These are phyloP conservation scores for Oryza officinalis DNA, from an alignment of 176 grass and related monocot species.

Conservation along the genomic window DNA sequence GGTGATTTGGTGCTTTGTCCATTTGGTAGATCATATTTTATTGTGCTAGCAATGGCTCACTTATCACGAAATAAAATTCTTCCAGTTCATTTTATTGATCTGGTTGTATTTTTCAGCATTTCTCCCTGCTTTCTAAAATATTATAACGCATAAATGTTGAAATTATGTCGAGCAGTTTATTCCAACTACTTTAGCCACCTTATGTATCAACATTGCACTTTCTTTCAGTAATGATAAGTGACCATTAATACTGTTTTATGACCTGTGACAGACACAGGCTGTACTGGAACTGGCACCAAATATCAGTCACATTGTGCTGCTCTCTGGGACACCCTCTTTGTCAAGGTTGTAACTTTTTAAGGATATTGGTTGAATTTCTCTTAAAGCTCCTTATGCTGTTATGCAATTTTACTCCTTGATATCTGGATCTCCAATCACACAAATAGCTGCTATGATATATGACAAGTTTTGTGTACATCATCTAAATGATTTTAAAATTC, in stretches of 20 bases:
- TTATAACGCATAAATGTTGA: neutral
- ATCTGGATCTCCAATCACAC: constrained; percentile 17
- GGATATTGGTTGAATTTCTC: constrained; percentile 29
- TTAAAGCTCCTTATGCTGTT: constrained; percentile 22
- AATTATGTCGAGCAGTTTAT: neutral
- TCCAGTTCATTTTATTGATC: constrained; percentile 22
- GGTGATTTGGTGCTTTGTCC: constrained; percentile 23
- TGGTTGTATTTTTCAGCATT: neutral
- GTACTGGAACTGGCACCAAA: constrained; percentile 69
- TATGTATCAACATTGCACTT: constrained; percentile 15
- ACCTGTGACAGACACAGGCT: constrained; percentile 64
- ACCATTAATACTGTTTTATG: neutral
- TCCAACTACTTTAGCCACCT: constrained; percentile 16
- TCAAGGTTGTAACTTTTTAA: constrained; percentile 83
- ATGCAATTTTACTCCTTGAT: neutral
- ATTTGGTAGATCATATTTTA: constrained; percentile 15
- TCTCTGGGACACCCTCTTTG: constrained; percentile 95
- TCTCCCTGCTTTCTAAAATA: constrained; percentile 1
- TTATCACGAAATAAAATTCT: constrained; percentile 23
- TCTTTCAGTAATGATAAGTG: constrained; percentile 1
- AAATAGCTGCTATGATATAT: constrained; percentile 14
- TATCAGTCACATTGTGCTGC: constrained; percentile 65
- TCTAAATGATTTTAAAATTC: constrained; percentile 5
- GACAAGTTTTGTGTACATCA: neutral
- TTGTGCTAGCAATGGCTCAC: neutral